Evolutionary conservation across 2,329 filamentous ascomycete genomes (phyloP).

Genomic region (Pyricularia sp.): DNA sequence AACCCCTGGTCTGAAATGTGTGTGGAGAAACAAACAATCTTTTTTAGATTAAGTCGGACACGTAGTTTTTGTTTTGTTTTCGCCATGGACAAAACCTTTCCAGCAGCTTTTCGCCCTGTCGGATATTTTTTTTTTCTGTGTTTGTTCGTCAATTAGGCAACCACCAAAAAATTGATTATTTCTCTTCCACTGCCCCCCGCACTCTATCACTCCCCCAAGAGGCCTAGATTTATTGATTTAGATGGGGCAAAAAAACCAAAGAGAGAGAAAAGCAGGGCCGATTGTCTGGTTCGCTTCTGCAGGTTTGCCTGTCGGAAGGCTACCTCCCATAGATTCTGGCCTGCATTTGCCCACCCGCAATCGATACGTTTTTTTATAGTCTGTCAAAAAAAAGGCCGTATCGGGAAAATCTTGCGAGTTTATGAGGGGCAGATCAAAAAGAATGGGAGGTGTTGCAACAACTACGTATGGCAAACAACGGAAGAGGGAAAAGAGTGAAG

Average conservation of each 20-base stretch:
- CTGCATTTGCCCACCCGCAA: background rate
- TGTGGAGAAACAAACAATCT: background rate
- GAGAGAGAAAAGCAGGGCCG: background rate
- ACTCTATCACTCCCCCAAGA: background rate
- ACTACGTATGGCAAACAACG: background rate
- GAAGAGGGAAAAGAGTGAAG: too few species aligned
- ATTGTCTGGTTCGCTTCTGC: background rate
- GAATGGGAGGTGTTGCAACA: too few species aligned
- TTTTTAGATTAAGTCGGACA: background rate
- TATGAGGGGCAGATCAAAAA: too few species aligned
- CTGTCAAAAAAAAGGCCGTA: background rate
- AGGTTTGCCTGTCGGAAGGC: background rate
- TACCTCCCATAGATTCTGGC: background rate
- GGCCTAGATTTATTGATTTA: background rate
- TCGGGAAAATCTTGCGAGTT: background rate
- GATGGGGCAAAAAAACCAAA: background rate
- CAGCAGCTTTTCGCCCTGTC: too few species aligned
- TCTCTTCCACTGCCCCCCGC: background rate
- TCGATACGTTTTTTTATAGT: background rate
- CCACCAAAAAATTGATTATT: background rate
- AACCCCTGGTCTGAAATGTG: background rate
- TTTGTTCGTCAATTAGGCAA: background rate
- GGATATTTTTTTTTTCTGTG: background rate
- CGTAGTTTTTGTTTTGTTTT: background rate
- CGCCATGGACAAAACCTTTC: too few species aligned